These are phyloP conservation scores for Garcia nutans DNA, from an alignment of 345 rosid species.

Conservation along the genomic window DNA sequence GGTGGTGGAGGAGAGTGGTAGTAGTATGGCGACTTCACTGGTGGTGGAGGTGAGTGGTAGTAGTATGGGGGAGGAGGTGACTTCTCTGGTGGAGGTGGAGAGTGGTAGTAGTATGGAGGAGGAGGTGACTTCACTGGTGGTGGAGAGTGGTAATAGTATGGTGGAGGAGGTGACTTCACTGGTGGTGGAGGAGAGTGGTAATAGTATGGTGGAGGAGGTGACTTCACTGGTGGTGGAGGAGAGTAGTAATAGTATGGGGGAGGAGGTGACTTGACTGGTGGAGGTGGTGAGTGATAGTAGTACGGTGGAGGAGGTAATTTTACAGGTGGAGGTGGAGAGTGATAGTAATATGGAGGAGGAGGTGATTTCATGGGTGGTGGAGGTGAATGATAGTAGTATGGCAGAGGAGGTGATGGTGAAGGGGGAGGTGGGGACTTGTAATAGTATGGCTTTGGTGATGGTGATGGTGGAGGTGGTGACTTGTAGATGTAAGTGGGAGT, in stretches of 20 bases:
- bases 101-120: conserved; percentile 8
- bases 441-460: neutral
- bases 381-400: too few relatives aligned
- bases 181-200: too few relatives aligned
- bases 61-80: conserved; percentile 11
- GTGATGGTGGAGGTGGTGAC: conserved; percentile 3
- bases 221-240: neutral
- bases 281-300: neutral
- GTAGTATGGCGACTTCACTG: conserved; percentile 1
- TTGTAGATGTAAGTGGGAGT: neutral
- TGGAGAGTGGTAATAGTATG: neutral
- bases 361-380: too few relatives aligned
- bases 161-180: neutral
- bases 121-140: conserved; percentile 13
- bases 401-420: too few relatives aligned
- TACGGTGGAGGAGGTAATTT: conserved; percentile 6
- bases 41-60: neutral
- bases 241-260: conserved; percentile 13
- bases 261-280: neutral
- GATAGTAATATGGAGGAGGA: too few relatives aligned
- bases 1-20: conserved; percentile 2
- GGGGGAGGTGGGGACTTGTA: too few relatives aligned
- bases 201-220: too few relatives aligned
- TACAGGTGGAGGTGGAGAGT: too few relatives aligned
- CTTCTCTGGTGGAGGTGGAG: neutral